Evolutionary conservation across 2,329 filamentous ascomycete genomes (phyloP), one percentile per base, ranked within the genome.

Genomic region (Ascosphaera pollenicola): DNA sequence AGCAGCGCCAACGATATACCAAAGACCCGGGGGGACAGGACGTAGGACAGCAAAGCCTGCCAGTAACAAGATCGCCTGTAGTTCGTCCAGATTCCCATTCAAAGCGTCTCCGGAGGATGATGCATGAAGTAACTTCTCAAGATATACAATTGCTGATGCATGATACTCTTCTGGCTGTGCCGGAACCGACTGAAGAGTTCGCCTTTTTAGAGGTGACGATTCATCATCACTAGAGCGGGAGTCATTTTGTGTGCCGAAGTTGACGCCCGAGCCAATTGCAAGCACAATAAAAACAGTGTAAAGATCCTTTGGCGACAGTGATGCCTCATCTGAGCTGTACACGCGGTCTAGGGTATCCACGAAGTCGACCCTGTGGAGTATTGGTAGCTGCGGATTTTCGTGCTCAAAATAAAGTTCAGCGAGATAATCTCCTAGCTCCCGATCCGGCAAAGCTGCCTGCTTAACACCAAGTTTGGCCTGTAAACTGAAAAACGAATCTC

Each of bases 231-330:
- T 26, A 17, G 39, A 38, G 34, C 40, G 30, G 15, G 17, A 24
- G 36, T 47, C 41, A 24, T 52, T 43, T 21, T 55, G 60, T 31
- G 59, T 56, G 39, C 62, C 80, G 47, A 93, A 74, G 46, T 94
- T 92, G 48, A 94, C 92, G 15, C 84, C 87, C 15, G 81, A 79
- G 5, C 89, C 89, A 49, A 95, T 94, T 11, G 87, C 87, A 60
- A 92, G 95, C 17, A 95, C 85, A 59, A 95, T 94, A 57, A 94
- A 94, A 45, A 95, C 66, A 61, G 91, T 73, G 58, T 94, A 95
- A n/a, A 89, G 66, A 56, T 93, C 84, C 40, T 78, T 69, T 3
- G 83, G 71, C 2, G 78, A 79, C 18, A 78, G 69, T 39, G 70
- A 67, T 42, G 72, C 70, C 36, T 71, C 67, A 16, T 78, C 71